Conservation (phyloP, 1,284 basidiomycete species). For the Moesziomyces antarcticus region DNA sequence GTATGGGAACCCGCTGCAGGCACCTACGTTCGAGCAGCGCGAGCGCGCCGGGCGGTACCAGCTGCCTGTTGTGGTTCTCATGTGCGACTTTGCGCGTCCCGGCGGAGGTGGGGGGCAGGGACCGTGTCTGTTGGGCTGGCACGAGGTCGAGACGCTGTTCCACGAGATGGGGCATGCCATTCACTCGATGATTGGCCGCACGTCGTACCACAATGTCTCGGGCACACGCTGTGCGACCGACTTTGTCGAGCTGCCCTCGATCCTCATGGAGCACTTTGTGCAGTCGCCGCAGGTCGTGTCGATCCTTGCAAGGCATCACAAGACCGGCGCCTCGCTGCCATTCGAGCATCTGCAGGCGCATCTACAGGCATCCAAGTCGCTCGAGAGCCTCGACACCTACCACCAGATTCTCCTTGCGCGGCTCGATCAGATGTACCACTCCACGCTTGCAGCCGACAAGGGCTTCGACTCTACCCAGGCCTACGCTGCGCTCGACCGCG, state of each 20-base stretch:
- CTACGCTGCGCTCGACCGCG: slow-evolving; percentile 64
- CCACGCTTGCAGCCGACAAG: slow-evolving; percentile 69
- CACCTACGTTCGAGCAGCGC: slow-evolving; percentile 70
- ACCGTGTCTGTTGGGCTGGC: slow-evolving; percentile 85
- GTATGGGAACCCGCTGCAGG: slow-evolving; percentile 49
- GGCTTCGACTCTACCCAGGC: slow-evolving; percentile 75
- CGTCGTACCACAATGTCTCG: slow-evolving; percentile 96
- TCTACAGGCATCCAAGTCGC: slow-evolving; percentile 32
- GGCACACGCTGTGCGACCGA: slow-evolving; percentile 99
- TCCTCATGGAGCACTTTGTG: slow-evolving; percentile 97
- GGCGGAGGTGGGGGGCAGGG: slow-evolving; percentile 74
- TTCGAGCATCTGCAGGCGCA: slow-evolving; percentile 72
- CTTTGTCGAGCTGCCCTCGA: slow-evolving; percentile 96
- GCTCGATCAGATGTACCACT: slow-evolving; percentile 91
- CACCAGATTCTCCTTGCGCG: slow-evolving; percentile 89
- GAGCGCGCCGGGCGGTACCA: slow-evolving; percentile 73
- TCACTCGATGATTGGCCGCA: slow-evolving; percentile 99
- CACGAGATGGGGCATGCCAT: slow-evolving; percentile 99
- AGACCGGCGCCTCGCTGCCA: slow-evolving; percentile 77
- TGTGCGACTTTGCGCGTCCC: slow-evolving; percentile 86
- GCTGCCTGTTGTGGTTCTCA: slow-evolving; percentile 87
- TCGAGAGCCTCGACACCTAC: slow-evolving; percentile 79
- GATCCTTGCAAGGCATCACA: slow-evolving; percentile 76
- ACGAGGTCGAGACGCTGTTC: slow-evolving; percentile 92
- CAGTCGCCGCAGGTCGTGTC: slow-evolving; percentile 83